A percentile compares a stretch with the other conserved stretches of the same genome.
Evolutionary conservation across 2,329 filamentous ascomycete genomes (phyloP).

Genomic region (Aureobasidium sp.): DNA sequence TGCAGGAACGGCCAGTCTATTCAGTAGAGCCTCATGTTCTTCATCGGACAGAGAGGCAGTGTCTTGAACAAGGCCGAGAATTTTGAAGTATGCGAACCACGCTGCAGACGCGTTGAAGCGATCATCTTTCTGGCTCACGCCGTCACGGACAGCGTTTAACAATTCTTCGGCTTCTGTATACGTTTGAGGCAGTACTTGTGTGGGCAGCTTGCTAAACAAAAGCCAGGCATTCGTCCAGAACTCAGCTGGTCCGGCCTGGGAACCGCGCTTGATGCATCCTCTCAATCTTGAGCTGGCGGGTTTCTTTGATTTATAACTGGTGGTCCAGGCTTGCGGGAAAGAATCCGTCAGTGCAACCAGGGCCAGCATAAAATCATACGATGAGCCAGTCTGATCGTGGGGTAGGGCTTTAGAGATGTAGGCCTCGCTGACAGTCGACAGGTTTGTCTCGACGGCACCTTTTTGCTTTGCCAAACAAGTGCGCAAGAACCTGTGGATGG

Average conservation of each 20-base stretch:
- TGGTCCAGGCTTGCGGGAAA: slow-evolving; percentile 68
- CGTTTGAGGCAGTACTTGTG: slow-evolving; percentile 47
- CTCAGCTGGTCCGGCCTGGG: slow-evolving; percentile 62
- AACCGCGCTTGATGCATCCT: slow-evolving; percentile 73
- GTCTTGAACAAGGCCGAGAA: slow-evolving; percentile 45
- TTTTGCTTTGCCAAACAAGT: slow-evolving; percentile 42
- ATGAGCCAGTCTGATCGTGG: slow-evolving; percentile 65
- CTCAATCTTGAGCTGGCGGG: slow-evolving; percentile 53
- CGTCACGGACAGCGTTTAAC: slow-evolving; percentile 60
- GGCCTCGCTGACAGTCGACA: slow-evolving; percentile 56
- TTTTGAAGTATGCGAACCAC: slow-evolving; percentile 68
- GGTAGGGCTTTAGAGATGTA: slow-evolving; percentile 70
- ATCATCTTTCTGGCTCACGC: slow-evolving; percentile 69
- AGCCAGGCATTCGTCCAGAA: slow-evolving; percentile 67
- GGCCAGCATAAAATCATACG: slow-evolving; percentile 61
- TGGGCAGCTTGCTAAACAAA: slow-evolving; percentile 53
- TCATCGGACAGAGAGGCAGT: slow-evolving; percentile 32
- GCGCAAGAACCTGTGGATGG: slow-evolving; percentile 51
- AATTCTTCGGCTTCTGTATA: slow-evolving; percentile 53
- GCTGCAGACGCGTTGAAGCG: slow-evolving; percentile 59
- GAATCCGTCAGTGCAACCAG: slow-evolving; percentile 58
- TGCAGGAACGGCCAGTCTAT: slow-evolving; percentile 46
- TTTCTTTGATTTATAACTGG: slow-evolving; percentile 53
- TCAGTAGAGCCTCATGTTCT: slow-evolving; percentile 40
- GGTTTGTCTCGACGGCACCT: slow-evolving; percentile 30